Evolutionary conservation across 2,329 filamentous ascomycete species (phyloP).

Genomic region (Metarhizium album): DNA sequence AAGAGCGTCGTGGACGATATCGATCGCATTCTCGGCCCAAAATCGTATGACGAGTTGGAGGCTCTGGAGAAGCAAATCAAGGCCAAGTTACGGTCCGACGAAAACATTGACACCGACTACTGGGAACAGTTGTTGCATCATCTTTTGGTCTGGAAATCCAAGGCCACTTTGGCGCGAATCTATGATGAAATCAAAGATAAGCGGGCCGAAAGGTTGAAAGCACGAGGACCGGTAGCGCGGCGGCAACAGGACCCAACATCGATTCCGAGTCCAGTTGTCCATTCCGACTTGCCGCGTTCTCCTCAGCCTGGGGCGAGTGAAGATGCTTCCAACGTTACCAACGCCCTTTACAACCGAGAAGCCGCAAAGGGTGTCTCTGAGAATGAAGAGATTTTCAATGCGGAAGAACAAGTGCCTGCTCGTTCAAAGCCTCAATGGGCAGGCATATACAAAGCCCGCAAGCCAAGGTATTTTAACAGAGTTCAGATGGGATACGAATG

Average conservation of each 20-base stretch:
- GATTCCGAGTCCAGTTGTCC: background rate
- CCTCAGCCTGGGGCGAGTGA: slow-evolving; percentile 43
- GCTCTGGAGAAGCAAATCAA: slow-evolving; percentile 78
- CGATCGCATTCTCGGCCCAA: slow-evolving; percentile 75
- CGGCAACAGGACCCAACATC: background rate
- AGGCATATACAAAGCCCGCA: slow-evolving; percentile 75
- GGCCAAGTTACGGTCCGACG: slow-evolving; percentile 74
- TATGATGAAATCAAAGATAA: slow-evolving; percentile 53
- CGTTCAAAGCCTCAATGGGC: slow-evolving; percentile 64
- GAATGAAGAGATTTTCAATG: slow-evolving; percentile 90
- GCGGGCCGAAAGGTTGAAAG: slow-evolving; percentile 3
- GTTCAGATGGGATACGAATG: slow-evolving; percentile 99
- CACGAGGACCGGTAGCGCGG: slow-evolving; percentile 5
- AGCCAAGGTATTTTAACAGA: slow-evolving; percentile 94
- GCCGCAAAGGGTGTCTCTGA: slow-evolving; percentile 84
- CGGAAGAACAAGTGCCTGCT: slow-evolving; percentile 64
- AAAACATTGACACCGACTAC: slow-evolving; percentile 92
- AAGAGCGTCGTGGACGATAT: slow-evolving; percentile 79
- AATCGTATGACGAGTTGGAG: slow-evolving; percentile 78
- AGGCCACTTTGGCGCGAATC: slow-evolving; percentile 69
- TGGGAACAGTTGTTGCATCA: slow-evolving; percentile 89
- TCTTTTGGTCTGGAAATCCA: slow-evolving; percentile 83
- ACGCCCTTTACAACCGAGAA: slow-evolving; percentile 83
- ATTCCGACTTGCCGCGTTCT: background rate
- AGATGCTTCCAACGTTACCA: slow-evolving; percentile 78